phyloP scores from a whole-genome alignment of 164 flowering plant species.

The Litsea cubeba region DNA sequence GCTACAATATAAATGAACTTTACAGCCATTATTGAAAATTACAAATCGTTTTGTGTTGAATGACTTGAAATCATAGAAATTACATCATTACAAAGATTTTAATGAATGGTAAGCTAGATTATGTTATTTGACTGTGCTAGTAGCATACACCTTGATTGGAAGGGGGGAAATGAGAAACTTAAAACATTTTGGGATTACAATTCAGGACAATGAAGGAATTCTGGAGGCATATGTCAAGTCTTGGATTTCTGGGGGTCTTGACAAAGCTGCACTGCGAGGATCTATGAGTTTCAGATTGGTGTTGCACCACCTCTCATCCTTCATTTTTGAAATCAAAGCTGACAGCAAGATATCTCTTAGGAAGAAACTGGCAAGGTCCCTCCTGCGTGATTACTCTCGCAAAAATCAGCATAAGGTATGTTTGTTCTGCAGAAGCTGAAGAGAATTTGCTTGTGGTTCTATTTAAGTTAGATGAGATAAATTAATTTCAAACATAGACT shows the following conservation, averaged over 20 bases:
- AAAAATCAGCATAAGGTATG: conserved; percentile 70
- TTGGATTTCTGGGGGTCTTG: conserved; percentile 87
- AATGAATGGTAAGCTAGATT: neutral
- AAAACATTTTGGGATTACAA: neutral
- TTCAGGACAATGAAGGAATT: conserved; percentile 67
- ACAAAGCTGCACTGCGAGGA: conserved; percentile 60
- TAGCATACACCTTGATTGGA: neutral
- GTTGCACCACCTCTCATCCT: conserved; percentile 79
- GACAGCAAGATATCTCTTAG: conserved; percentile 33
- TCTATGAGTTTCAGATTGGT: conserved; percentile 57
- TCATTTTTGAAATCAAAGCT: conserved; percentile 35
- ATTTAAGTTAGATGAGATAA: neutral
- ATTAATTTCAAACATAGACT: neutral
- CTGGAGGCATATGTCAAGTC: conserved; percentile 83
- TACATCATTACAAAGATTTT: too few relatives aligned
- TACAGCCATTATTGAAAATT: too few relatives aligned
- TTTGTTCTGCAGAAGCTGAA: conserved; percentile 2
- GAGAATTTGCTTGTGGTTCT: conserved; percentile 3
- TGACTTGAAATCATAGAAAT: too few relatives aligned
- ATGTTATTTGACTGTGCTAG: neutral
- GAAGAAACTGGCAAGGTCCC: conserved; percentile 59
- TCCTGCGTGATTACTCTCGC: conserved; percentile 65
- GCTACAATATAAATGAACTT: too few relatives aligned
- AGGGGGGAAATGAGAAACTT: neutral
- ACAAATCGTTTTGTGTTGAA: too few relatives aligned